phyloP scores from a whole-genome alignment of 2,329 filamentous ascomycete species.

The Beauveria bassiana region DNA sequence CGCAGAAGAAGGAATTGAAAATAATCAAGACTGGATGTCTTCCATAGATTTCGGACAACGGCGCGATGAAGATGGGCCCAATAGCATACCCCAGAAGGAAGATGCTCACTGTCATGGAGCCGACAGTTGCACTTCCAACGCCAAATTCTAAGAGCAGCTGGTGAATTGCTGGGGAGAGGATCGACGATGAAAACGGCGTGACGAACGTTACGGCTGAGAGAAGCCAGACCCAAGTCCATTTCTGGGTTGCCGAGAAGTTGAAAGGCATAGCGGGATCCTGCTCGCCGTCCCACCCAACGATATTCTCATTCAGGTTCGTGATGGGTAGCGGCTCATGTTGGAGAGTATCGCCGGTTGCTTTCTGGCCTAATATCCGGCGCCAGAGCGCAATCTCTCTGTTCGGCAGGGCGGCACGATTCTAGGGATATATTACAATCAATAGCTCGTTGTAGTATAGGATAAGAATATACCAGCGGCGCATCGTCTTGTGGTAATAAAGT shows the following conservation, averaged over 20 bases:
- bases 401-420: too few relatives aligned
- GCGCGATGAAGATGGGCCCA: neutral
- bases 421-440: too few relatives aligned
- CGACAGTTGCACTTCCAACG: slow-evolving; percentile 5
- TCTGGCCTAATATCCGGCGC: too few relatives aligned
- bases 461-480: too few relatives aligned
- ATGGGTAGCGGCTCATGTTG: neutral
- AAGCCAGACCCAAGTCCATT: slow-evolving; percentile 20
- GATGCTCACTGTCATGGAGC: neutral
- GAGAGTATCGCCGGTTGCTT: too few relatives aligned
- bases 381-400: too few relatives aligned
- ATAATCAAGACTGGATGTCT: slow-evolving; percentile 18
- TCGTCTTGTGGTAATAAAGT: too few relatives aligned
- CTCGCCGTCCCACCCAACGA: slow-evolving; percentile 51
- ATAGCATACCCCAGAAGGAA: slow-evolving; percentile 4
- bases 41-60: slow-evolving; percentile 1
- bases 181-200: slow-evolving; percentile 12
- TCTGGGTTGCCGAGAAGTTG: slow-evolving; percentile 50
- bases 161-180: slow-evolving; percentile 12
- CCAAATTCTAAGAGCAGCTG: slow-evolving; percentile 14
- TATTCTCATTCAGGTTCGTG: neutral
- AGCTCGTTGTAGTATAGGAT: too few relatives aligned
- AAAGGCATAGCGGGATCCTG: slow-evolving; percentile 53
- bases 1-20: slow-evolving; percentile 46
- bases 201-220: slow-evolving; percentile 25